Percentiles rank a stretch among this genome's conserved stretches.
These are phyloP conservation scores for Carex littledalei DNA, from an alignment of 176 grass and related monocot species.

Conservation along the genomic window DNA sequence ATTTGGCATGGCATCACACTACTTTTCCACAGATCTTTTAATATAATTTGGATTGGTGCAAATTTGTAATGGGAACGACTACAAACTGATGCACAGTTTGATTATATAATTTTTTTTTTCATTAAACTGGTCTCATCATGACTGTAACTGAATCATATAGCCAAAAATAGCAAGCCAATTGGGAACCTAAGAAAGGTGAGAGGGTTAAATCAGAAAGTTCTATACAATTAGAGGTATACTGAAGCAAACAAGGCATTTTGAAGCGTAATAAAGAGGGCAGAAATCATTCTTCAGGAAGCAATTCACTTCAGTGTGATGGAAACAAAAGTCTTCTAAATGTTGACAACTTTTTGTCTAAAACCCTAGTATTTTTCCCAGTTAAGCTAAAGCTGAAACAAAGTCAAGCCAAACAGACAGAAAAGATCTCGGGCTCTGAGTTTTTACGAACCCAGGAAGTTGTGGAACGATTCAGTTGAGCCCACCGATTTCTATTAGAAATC, in stretches of 20 bases:
- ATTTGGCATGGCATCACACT: background rate
- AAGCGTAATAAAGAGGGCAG: background rate
- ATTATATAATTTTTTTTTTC: background rate
- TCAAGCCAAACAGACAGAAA: background rate
- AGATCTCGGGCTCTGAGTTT: background rate
- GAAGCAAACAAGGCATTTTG: background rate
- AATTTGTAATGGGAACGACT: background rate
- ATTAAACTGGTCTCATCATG: background rate
- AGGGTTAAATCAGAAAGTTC: background rate
- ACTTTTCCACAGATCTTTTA: background rate
- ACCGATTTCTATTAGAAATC: too few relatives aligned
- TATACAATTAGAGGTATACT: background rate
- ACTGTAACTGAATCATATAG: background rate
- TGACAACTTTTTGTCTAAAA: background rate
- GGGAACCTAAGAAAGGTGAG: background rate
- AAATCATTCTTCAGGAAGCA: background rate
- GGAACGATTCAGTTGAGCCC: too few relatives aligned
- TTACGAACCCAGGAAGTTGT: background rate
- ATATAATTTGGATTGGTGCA: background rate
- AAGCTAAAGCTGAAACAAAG: background rate
- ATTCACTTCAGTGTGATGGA: background rate
- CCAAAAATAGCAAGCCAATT: background rate
- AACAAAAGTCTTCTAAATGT: background rate
- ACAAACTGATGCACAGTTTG: background rate
- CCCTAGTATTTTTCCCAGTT: background rate